phyloP scores from a whole-genome alignment of 2,329 filamentous ascomycete genomes.

The Apiospora rasikravindrae region DNA sequence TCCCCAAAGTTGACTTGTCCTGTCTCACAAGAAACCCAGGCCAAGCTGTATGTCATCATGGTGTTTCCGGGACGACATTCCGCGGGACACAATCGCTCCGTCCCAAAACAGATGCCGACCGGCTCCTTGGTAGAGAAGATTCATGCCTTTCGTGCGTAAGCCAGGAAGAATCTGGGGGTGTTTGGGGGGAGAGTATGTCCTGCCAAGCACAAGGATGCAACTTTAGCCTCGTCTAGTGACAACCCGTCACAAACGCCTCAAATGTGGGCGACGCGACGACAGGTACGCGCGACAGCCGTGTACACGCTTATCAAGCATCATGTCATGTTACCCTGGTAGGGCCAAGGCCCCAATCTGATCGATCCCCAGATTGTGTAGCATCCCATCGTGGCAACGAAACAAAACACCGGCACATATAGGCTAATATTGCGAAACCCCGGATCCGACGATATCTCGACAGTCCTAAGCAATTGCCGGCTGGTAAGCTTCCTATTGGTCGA shows the following conservation, averaged over 20 bases:
- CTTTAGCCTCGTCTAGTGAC: background rate
- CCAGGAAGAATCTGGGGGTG: background rate
- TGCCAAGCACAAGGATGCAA: background rate
- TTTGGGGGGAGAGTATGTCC: background rate
- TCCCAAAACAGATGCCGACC: background rate
- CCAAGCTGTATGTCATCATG: background rate
- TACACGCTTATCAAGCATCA: background rate
- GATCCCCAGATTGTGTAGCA: slow-evolving; percentile 12
- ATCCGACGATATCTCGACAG: background rate
- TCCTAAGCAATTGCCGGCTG: background rate
- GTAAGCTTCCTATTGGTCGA: background rate
- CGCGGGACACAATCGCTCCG: background rate
- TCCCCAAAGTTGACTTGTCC: background rate
- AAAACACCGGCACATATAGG: background rate
- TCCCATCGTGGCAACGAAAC: background rate
- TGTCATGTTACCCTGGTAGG: background rate
- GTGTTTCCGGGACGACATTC: background rate
- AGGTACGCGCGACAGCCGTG: background rate
- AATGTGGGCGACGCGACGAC: background rate
- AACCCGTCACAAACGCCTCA: background rate
- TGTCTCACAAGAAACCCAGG: background rate
- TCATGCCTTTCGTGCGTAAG: background rate
- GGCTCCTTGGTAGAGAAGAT: background rate
- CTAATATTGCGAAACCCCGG: slow-evolving; percentile 2
- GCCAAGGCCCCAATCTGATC: background rate